Conservation (phyloP, 495 filamentous ascomycete species). For the Podospora bellae-mahoneyi region DNA sequence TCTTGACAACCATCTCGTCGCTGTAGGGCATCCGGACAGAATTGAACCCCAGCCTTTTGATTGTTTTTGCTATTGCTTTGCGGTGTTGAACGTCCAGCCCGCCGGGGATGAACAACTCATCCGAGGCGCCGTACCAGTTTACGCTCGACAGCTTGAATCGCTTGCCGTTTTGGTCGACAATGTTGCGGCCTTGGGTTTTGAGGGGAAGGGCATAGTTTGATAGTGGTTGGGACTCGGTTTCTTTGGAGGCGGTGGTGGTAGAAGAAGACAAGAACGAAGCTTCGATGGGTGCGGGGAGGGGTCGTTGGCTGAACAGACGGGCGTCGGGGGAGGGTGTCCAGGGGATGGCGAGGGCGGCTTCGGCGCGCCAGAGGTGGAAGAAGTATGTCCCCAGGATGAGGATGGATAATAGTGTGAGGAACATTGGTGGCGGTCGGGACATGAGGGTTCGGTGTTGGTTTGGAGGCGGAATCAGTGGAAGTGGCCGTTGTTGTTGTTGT, state of each 20-base stretch:
- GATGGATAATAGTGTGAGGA: conserved; percentile 34
- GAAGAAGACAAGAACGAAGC: conserved; percentile 36
- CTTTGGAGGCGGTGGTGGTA: background rate
- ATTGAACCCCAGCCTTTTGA: conserved; percentile 58
- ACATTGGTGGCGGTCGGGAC: conserved; percentile 21
- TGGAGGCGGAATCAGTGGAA: background rate
- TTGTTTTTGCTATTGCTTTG: conserved; percentile 49
- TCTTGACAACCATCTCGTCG: conserved; percentile 56
- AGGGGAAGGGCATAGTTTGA: conserved; percentile 45
- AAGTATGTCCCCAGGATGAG: conserved; percentile 31
- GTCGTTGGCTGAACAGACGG: conserved; percentile 40
- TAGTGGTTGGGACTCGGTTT: background rate
- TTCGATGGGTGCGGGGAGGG: conserved; percentile 40
- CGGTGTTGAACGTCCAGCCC: conserved; percentile 58
- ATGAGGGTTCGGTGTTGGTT: background rate
- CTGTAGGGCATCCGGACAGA: conserved; percentile 60
- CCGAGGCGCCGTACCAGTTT: conserved; percentile 64
- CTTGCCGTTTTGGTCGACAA: conserved; percentile 51
- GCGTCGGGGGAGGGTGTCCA: conserved; percentile 42
- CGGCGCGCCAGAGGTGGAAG: conserved; percentile 39
- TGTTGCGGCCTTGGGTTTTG: conserved; percentile 49
- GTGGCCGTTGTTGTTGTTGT: background rate
- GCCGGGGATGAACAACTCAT: conserved; percentile 57
- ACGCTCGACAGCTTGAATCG: conserved; percentile 55
- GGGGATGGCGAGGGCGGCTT: conserved; percentile 38